Base-by-base conservation (phyloP, 208 protist genomes). In the Wallacemonas collosoma region DNA sequence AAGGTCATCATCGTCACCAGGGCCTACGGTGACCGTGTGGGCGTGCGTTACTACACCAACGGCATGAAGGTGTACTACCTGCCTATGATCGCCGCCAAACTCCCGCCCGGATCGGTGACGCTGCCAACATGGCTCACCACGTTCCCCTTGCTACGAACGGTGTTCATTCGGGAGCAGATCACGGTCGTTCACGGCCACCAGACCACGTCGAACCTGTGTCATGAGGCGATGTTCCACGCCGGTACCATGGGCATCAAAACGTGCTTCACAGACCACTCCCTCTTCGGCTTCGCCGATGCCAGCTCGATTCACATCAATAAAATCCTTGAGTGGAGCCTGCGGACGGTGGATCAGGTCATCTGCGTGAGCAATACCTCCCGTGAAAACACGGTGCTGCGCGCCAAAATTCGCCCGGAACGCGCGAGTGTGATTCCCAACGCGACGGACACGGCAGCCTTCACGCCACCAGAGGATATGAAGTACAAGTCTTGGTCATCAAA, bases 11-110 rank as follows among this genome's bases (percentile, higher is more conserved):
- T 99, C 26, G 87, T 99, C 43, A 99, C 98, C 12, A 87, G 98
- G 68, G 86, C 89, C 14, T 99, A 99, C 79, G 96, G 88, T 53
- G 83, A 98, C 39, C 82, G 94, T 39, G 86, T 93, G 39, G 98
- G 98, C n/a, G 89, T 99, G 4, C 82, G 98, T 3, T 98, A 98
- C 73, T 86, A 99, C 67, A 98, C 95, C 0, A 98, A 95, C 70
- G 98, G 98, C 8, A 78, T 99, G 44, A 99, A 99, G 87, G 98
- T 99, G 43, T 99, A 99, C 81, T 99, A 99, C 81, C 78, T 99
- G 17, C 98, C 98, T 2, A 76, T 98, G 39, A 75, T 97, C 38
- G 88, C 93, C 36, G 90, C 98, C 15, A 93, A 97, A 64, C 86
- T 96, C 6, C 88, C 95, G 5, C 92, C 84, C 2, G 92, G 91